phyloP scores from a whole-genome alignment of 225 moss, liverwort and hornwort genomes.

The Polytrichum formosum region DNA sequence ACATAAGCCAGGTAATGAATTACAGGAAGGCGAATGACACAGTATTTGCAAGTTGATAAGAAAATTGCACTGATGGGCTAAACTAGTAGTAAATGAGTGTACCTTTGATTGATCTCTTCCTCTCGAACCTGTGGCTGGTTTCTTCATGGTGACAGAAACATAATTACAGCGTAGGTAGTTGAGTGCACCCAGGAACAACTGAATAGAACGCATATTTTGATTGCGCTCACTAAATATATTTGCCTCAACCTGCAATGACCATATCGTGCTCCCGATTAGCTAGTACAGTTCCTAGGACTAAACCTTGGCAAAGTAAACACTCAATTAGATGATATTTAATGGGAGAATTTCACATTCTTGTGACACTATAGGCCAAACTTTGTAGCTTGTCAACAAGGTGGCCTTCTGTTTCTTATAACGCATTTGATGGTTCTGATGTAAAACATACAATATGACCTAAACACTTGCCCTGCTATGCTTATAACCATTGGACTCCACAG shows the following conservation, averaged over 20 bases:
- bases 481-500: not conserved
- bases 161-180: constrained; percentile 75
- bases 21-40: constrained; percentile 10
- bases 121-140: constrained; percentile 29
- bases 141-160: constrained; percentile 65
- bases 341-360: too few relatives aligned
- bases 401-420: not conserved
- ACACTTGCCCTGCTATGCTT: too few relatives aligned
- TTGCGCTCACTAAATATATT: constrained; percentile 67
- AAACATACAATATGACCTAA: too few relatives aligned
- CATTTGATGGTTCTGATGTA: not conserved
- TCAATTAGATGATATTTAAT: too few relatives aligned
- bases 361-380: too few relatives aligned
- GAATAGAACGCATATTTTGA: constrained; percentile 75
- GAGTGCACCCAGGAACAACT: constrained; percentile 69
- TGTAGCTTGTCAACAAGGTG: too few relatives aligned
- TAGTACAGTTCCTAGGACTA: not conserved
- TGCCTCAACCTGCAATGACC: constrained; percentile 66
- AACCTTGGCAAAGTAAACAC: not conserved
- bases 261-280: not conserved
- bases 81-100: not conserved
- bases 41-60: not conserved
- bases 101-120: constrained; percentile 70
- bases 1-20: not conserved
- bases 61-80: not conserved